phyloP scores from a whole-genome alignment of 176 grass and related monocot species.

The Oryza nivara region DNA sequence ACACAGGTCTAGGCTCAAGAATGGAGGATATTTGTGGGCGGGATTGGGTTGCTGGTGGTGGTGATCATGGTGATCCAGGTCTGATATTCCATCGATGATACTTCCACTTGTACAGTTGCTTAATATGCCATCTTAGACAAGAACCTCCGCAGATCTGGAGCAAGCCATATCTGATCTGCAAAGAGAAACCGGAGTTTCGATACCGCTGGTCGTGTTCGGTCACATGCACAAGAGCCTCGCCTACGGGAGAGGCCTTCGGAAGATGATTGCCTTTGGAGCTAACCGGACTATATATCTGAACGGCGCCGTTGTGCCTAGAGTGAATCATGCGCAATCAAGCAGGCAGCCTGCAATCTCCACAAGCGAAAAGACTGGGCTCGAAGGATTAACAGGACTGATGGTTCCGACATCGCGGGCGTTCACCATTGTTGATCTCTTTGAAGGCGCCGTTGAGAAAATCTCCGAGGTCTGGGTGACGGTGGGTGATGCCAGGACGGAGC shows the following conservation, averaged over 20 bases:
- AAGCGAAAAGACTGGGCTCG: conserved; percentile 30
- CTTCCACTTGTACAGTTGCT: neutral
- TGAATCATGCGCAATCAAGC: conserved; percentile 38
- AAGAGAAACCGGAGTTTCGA: conserved; percentile 54
- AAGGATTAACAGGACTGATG: conserved; percentile 32
- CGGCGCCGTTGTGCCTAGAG: conserved; percentile 84
- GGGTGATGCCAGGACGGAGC: conserved; percentile 38
- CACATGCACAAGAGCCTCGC: conserved; percentile 95
- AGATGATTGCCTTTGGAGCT: conserved; percentile 65
- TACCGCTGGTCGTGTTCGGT: conserved; percentile 83
- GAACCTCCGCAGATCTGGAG: conserved; percentile 62
- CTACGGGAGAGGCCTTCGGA: conserved; percentile 64
- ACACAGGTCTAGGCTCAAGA: conserved; percentile 78
- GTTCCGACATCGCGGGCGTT: conserved; percentile 52
- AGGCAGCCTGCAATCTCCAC: neutral
- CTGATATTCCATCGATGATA: conserved; percentile 28
- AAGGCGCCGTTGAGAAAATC: conserved; percentile 71
- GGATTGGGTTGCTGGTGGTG: conserved; percentile 76
- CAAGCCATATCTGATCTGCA: conserved; percentile 73
- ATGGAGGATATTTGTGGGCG: conserved; percentile 80
- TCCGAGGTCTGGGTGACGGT: conserved; percentile 79
- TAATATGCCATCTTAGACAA: conserved; percentile 8
- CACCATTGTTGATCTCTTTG: conserved; percentile 60
- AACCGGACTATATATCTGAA: conserved; percentile 78
- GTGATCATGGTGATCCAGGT: conserved; percentile 96